phyloP scores from a whole-genome alignment of 495 filamentous ascomycete genomes.

The Amniculicola lignicola region DNA sequence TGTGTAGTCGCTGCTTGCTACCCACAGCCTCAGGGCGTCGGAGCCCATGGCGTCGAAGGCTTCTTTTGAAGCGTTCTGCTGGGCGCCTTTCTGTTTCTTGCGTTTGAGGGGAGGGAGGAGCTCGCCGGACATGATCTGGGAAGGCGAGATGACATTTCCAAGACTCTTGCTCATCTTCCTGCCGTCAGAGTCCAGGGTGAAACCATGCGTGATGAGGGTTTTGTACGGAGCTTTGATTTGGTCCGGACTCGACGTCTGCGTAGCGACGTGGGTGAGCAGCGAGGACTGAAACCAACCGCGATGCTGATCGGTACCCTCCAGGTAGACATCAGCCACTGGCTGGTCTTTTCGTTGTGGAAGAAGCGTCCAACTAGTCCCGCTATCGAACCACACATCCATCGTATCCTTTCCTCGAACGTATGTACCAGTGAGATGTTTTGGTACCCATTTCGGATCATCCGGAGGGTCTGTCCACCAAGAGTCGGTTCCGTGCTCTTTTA shows the following conservation, averaged over 20 bases:
- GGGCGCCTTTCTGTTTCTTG: constrained; percentile 53
- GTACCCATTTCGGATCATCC: constrained; percentile 72
- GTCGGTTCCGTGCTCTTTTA: constrained; percentile 74
- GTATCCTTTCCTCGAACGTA: constrained; percentile 86
- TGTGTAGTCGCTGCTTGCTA: constrained; percentile 85
- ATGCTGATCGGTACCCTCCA: constrained; percentile 94
- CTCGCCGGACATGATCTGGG: constrained; percentile 77
- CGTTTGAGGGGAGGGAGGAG: constrained; percentile 59
- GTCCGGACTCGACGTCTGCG: constrained; percentile 45
- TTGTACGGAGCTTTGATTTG: constrained; percentile 63
- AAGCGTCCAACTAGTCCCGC: constrained; percentile 87
- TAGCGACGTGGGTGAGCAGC: constrained; percentile 77
- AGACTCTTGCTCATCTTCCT: constrained; percentile 98
- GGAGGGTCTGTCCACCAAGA: constrained; percentile 87
- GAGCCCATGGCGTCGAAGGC: constrained; percentile 63
- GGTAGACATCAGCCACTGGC: constrained; percentile 75
- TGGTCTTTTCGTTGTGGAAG: constrained; percentile 44
- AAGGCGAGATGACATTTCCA: constrained; percentile 81
- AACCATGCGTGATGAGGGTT: constrained; percentile 88
- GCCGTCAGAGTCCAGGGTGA: constrained; percentile 81
- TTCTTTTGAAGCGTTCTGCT: constrained; percentile 41
- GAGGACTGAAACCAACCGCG: constrained; percentile 99
- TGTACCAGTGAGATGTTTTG: constrained; percentile 49
- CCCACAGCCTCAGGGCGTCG: constrained; percentile 91
- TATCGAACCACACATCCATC: constrained; percentile 99